phyloP scores from a whole-genome alignment of 352 stramenopile species.

The Globisporangium radiosum region DNA sequence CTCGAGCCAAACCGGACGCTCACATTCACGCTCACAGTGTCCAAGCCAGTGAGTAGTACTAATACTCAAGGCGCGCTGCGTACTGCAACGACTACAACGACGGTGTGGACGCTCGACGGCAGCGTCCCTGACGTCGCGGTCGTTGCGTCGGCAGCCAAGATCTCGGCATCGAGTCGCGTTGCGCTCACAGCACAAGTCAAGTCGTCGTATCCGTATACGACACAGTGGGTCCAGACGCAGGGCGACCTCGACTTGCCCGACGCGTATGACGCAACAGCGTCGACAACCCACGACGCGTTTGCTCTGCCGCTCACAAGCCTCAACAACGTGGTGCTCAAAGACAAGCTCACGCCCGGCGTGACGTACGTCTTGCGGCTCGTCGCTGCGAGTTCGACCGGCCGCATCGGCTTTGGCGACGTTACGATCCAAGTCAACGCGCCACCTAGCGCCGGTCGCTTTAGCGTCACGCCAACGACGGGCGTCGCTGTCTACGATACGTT shows the following conservation, averaged over 20 bases:
- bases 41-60: slow-evolving; percentile 14
- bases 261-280: slow-evolving; percentile 14
- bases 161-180: slow-evolving; percentile 44
- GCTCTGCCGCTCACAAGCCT: slow-evolving; percentile 42
- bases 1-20: slow-evolving; percentile 33
- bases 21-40: slow-evolving; percentile 36
- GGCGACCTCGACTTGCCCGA: slow-evolving; percentile 43
- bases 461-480: slow-evolving; percentile 32
- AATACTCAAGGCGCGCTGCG: not conserved
- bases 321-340: slow-evolving; percentile 46
- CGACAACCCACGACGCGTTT: slow-evolving; percentile 31
- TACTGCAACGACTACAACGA: slow-evolving; percentile 17
- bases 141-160: slow-evolving; percentile 21
- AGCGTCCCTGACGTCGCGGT: slow-evolving; percentile 39
- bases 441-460: slow-evolving; percentile 43
- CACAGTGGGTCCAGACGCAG: slow-evolving; percentile 45
- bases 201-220: slow-evolving; percentile 59
- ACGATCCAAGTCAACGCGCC: slow-evolving; percentile 53
- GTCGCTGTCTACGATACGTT: slow-evolving; percentile 54
- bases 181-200: slow-evolving; percentile 25
- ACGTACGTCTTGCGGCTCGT: slow-evolving; percentile 61
- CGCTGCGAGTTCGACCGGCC: slow-evolving; percentile 44
- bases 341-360: slow-evolving; percentile 50
- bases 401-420: slow-evolving; percentile 42
- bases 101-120: slow-evolving; percentile 40